Evolutionary conservation across 2,329 filamentous ascomycete genomes (phyloP).

Genomic region (Aspergillus aculeatus): DNA sequence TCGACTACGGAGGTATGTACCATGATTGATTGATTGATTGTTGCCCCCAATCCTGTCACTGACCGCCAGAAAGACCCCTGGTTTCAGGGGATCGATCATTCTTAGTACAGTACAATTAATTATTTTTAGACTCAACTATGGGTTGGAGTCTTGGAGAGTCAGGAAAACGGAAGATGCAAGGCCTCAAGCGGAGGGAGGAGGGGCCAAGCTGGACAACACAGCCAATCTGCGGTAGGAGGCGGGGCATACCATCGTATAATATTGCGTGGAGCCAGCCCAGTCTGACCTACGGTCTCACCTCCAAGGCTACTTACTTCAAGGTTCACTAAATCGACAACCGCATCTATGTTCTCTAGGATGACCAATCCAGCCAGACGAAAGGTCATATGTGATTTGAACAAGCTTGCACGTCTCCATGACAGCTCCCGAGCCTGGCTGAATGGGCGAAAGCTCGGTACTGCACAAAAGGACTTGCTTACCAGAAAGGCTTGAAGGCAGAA

Average conservation of each 20-base stretch:
- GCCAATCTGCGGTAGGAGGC: conserved; percentile 15
- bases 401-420: neutral
- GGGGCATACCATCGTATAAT: conserved; percentile 11
- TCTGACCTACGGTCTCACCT: neutral
- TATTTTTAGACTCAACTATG: conserved; percentile 14
- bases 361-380: neutral
- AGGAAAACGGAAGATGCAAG: neutral
- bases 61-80: conserved; percentile 13
- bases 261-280: conserved; percentile 16
- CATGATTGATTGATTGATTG: neutral
- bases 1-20: neutral
- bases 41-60: conserved; percentile 5
- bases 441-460: neutral
- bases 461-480: neutral
- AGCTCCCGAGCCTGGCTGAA: neutral
- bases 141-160: neutral
- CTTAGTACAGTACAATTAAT: neutral
- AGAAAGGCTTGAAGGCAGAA: too few species aligned
- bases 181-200: neutral
- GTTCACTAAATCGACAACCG: too few species aligned
- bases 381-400: neutral
- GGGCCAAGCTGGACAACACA: neutral
- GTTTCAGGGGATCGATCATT: conserved; percentile 1
- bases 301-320: too few species aligned
- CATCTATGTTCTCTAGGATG: neutral